Conservation (phyloP, 2,329 filamentous ascomycete genomes). For the Colletotrichum incanum region DNA sequence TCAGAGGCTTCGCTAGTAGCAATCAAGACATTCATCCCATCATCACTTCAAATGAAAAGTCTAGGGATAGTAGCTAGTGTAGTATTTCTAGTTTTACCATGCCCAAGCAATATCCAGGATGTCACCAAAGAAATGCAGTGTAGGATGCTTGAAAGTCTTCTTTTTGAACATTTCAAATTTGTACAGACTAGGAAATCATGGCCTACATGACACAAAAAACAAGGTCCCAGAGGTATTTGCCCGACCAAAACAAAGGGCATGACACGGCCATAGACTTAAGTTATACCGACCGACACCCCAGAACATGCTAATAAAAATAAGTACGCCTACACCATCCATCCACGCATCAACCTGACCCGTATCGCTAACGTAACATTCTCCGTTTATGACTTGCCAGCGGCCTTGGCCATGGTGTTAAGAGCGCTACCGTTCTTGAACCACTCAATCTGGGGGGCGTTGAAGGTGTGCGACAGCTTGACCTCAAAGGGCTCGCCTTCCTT, state of each 20-base stretch:
- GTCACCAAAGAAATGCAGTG: background rate
- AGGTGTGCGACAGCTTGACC: slow-evolving; percentile 90
- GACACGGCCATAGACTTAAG: slow-evolving; percentile 33
- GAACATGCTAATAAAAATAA: slow-evolving; percentile 45
- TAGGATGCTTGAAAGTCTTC: background rate
- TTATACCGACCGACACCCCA: slow-evolving; percentile 40
- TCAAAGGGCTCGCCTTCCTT: slow-evolving; percentile 86
- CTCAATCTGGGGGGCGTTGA: slow-evolving; percentile 97
- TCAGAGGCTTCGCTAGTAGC: background rate
- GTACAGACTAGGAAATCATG: slow-evolving; percentile 52
- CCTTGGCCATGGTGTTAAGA: slow-evolving; percentile 98
- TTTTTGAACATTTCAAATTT: slow-evolving; percentile 49
- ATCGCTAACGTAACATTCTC: slow-evolving; percentile 24
- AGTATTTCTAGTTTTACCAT: background rate
- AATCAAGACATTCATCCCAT: background rate
- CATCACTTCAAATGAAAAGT: background rate
- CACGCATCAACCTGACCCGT: slow-evolving; percentile 38
- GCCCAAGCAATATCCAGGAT: too few species aligned
- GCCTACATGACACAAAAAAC: slow-evolving; percentile 48
- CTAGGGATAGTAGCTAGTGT: background rate
- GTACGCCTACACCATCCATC: slow-evolving; percentile 51
- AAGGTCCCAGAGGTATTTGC: slow-evolving; percentile 40
- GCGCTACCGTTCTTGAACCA: slow-evolving; percentile 99
- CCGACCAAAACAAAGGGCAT: slow-evolving; percentile 40
- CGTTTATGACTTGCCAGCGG: slow-evolving; percentile 52